These are phyloP conservation scores for Penicillium sp. DNA, from an alignment of 2,329 filamentous ascomycete species.

Conservation along the genomic window DNA sequence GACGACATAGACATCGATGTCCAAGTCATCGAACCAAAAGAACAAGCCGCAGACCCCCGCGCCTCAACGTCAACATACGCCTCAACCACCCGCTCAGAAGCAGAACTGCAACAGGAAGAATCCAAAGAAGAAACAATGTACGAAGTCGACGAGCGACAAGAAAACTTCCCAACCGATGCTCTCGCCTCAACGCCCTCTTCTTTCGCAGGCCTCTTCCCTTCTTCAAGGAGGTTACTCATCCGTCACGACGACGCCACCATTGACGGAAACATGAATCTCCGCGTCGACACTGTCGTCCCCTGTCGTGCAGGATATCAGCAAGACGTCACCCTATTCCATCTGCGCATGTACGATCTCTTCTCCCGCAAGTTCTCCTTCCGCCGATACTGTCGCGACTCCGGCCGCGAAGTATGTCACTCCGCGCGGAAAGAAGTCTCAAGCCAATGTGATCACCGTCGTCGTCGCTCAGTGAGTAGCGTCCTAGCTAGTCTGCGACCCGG, in stretches of 20 bases:
- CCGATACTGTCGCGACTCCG: slow-evolving; percentile 89
- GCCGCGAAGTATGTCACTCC: slow-evolving; percentile 88
- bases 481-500: slow-evolving; percentile 61
- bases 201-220: slow-evolving; percentile 86
- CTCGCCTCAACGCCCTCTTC: slow-evolving; percentile 78
- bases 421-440: slow-evolving; percentile 65
- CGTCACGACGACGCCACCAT: slow-evolving; percentile 86
- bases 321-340: slow-evolving; percentile 82
- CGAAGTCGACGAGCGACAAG: slow-evolving; percentile 56
- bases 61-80: slow-evolving; percentile 79
- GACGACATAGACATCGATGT: slow-evolving; percentile 6
- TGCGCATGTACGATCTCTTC: slow-evolving; percentile 90
- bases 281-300: slow-evolving; percentile 76
- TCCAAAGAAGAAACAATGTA: slow-evolving; percentile 49
- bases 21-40: slow-evolving; percentile 1
- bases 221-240: slow-evolving; percentile 77
- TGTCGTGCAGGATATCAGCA: slow-evolving; percentile 62
- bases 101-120: slow-evolving; percentile 48
- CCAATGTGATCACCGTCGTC: slow-evolving; percentile 50
- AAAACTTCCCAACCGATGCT: slow-evolving; percentile 67
- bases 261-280: slow-evolving; percentile 96
- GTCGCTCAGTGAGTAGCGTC: slow-evolving; percentile 64
- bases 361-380: slow-evolving; percentile 87
- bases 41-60: slow-evolving; percentile 36
- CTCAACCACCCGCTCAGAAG: slow-evolving; percentile 69